These are phyloP conservation scores for Apiotrichum sp. DNA, from an alignment of 1,284 basidiomycete species.

Conservation along the genomic window DNA sequence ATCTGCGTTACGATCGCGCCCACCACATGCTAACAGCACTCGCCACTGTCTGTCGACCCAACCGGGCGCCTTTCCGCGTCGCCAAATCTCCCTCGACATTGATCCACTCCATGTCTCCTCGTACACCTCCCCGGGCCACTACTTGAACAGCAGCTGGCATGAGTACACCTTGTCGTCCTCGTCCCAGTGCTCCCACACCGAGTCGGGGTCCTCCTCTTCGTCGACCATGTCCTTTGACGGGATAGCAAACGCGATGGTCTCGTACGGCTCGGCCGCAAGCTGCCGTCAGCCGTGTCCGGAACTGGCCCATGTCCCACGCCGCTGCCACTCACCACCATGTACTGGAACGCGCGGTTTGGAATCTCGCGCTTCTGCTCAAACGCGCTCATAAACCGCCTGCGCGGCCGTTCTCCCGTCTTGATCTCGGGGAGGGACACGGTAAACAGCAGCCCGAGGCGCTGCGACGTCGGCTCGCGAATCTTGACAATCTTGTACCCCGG, in stretches of 20 bases:
- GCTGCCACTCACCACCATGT: slow-evolving; percentile 71
- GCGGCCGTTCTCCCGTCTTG: slow-evolving; percentile 74
- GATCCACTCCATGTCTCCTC: too few species aligned
- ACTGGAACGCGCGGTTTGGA: slow-evolving; percentile 93
- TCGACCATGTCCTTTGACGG: slow-evolving; percentile 91
- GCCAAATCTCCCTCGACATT: too few species aligned
- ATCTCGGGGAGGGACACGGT: slow-evolving; percentile 91
- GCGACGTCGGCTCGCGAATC: slow-evolving; percentile 49
- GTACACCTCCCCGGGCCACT: background rate
- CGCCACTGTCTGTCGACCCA: too few species aligned
- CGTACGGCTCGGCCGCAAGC: slow-evolving; percentile 98
- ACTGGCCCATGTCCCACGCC: too few species aligned
- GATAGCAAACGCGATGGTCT: slow-evolving; percentile 96
- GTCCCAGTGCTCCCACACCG: slow-evolving; percentile 95
- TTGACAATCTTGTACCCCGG: slow-evolving; percentile 60
- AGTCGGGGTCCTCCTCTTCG: slow-evolving; percentile 75
- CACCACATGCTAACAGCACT: too few species aligned
- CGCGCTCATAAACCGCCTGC: slow-evolving; percentile 92
- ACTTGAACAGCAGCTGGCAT: slow-evolving; percentile 84
- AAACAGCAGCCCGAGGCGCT: slow-evolving; percentile 80
- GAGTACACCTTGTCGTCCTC: slow-evolving; percentile 92
- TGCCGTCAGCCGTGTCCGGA: slow-evolving; percentile 36
- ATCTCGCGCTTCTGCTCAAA: slow-evolving; percentile 97
- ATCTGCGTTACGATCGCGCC: background rate
- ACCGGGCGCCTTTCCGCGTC: too few species aligned